Percentiles rank a stretch among this genome's conserved stretches.
Conservation (phyloP, 2,329 filamentous ascomycete genomes). For the Hypoxylon sp. region DNA sequence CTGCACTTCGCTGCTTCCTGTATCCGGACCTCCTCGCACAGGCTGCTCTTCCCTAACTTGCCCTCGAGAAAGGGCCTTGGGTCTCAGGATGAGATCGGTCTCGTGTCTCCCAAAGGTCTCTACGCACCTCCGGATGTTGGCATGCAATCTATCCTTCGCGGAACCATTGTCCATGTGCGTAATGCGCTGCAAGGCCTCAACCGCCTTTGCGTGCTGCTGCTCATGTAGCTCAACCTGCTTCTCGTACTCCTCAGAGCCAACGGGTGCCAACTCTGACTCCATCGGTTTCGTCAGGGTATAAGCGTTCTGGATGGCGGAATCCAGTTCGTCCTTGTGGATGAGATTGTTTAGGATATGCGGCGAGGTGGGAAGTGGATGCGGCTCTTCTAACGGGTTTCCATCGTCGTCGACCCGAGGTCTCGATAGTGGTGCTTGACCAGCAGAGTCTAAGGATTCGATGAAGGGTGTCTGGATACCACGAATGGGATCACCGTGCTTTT, state of each 20-base stretch:
- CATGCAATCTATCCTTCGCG: constrained; percentile 82
- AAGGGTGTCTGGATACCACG: constrained; percentile 86
- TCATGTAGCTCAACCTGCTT: constrained; percentile 62
- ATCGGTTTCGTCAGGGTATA: constrained; percentile 76
- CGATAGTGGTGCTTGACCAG: constrained; percentile 63
- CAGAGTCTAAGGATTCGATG: constrained; percentile 82
- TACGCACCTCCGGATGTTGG: constrained; percentile 88
- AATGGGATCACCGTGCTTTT: constrained; percentile 81
- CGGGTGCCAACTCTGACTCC: constrained; percentile 52
- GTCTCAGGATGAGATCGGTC: constrained; percentile 80
- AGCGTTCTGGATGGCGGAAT: constrained; percentile 76
- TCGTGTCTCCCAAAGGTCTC: constrained; percentile 91
- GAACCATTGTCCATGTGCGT: constrained; percentile 82
- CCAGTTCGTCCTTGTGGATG: constrained; percentile 77
- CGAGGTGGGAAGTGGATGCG: constrained; percentile 63
- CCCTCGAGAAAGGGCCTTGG: constrained; percentile 68
- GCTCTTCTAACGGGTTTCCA: constrained; percentile 59
- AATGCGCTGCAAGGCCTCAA: constrained; percentile 84
- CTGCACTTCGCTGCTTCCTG: constrained; percentile 97
- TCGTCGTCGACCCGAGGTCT: constrained; percentile 58
- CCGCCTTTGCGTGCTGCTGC: constrained; percentile 74
- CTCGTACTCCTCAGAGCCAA: constrained; percentile 60
- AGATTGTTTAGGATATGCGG: constrained; percentile 80
- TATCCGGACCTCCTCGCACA: constrained; percentile 86
- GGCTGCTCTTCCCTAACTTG: constrained; percentile 60